These are phyloP conservation scores for Fraxinus pennsylvanica DNA, from an alignment of 257 asterid genomes.

Conservation along the genomic window DNA sequence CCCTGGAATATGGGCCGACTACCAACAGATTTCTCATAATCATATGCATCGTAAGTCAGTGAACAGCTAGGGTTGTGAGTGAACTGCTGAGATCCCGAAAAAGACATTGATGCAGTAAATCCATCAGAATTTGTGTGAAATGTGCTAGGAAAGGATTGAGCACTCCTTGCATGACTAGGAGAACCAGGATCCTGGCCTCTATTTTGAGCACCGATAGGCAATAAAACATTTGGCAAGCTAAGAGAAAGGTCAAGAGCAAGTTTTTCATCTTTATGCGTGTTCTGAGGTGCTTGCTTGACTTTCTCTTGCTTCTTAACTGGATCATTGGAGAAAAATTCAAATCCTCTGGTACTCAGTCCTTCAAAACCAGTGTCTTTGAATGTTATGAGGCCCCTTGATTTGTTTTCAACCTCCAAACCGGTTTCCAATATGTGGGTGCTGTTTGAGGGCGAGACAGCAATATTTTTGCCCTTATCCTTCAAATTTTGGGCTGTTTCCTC, in stretches of 20 bases:
- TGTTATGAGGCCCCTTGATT: constrained; percentile 37
- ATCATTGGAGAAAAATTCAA: constrained; percentile 73
- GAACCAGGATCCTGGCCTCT: constrained; percentile 67
- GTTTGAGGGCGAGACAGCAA: constrained; percentile 45
- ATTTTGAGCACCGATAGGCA: constrained; percentile 71
- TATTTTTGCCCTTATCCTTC: constrained; percentile 77
- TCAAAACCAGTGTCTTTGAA: constrained; percentile 54
- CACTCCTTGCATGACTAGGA: constrained; percentile 85
- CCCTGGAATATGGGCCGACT: constrained; percentile 94
- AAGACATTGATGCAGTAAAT: constrained; percentile 87
- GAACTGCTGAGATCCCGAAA: constrained; percentile 93
- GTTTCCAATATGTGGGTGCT: constrained; percentile 32
- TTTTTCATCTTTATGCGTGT: constrained; percentile 69
- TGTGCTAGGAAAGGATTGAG: constrained; percentile 83
- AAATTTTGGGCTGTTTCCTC: constrained; percentile 44
- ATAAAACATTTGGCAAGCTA: constrained; percentile 90
- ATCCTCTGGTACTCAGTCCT: constrained; percentile 75
- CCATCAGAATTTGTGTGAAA: constrained; percentile 85
- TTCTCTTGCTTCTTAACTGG: constrained; percentile 72
- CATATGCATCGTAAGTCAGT: constrained; percentile 65
- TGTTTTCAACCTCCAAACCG: constrained; percentile 50
- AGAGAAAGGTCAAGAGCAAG: constrained; percentile 90
- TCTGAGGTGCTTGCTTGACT: constrained; percentile 42
- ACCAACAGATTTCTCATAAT: constrained; percentile 85
- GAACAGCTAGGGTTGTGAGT: constrained; percentile 99